A percentile compares a stretch with the other conserved stretches of the same genome.
Conservation (phyloP, 1,139 yeast species). For the Yamadazyma triangularis region DNA sequence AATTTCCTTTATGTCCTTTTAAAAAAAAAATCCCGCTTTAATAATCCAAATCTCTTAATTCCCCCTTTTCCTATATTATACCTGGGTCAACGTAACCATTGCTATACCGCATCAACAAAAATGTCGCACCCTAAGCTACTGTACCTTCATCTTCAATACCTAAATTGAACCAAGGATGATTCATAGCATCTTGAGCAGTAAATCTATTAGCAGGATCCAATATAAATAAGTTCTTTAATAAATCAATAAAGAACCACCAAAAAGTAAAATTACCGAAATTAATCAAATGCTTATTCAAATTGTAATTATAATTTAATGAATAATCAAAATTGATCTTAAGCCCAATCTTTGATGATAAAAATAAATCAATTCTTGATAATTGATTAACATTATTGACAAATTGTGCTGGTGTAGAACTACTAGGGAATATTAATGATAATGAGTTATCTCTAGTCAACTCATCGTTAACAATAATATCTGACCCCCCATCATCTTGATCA, state of each 20-base stretch:
- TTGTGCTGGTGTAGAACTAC: slow-evolving; percentile 37
- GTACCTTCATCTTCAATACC: slow-evolving; percentile 82
- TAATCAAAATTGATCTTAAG: slow-evolving; percentile 38
- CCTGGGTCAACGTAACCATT: too few species aligned
- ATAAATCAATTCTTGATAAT: slow-evolving; percentile 47
- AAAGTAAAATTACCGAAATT: slow-evolving; percentile 57
- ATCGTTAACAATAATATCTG: slow-evolving; percentile 12
- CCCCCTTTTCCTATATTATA: too few species aligned
- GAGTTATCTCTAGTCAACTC: slow-evolving; percentile 8
- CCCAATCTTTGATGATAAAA: slow-evolving; percentile 38
- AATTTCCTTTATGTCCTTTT: too few species aligned
- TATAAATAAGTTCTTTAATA: slow-evolving; percentile 55
- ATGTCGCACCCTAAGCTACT: too few species aligned
- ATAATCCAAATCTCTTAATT: too few species aligned
- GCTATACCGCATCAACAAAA: too few species aligned
- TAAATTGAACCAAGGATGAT: slow-evolving; percentile 72
- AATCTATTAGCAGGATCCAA: slow-evolving; percentile 63
- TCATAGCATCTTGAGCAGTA: slow-evolving; percentile 64
- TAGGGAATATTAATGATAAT: slow-evolving; percentile 31
- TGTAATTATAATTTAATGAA: slow-evolving; percentile 38
- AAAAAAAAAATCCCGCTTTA: too few species aligned
- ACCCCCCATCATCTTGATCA: slow-evolving; percentile 20
- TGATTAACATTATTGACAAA: slow-evolving; percentile 50
- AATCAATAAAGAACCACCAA: slow-evolving; percentile 73
- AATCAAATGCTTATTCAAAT: slow-evolving; percentile 35